Evolutionary conservation across 495 filamentous ascomycete species (phyloP).

Genomic region (Patellaria atrata): DNA sequence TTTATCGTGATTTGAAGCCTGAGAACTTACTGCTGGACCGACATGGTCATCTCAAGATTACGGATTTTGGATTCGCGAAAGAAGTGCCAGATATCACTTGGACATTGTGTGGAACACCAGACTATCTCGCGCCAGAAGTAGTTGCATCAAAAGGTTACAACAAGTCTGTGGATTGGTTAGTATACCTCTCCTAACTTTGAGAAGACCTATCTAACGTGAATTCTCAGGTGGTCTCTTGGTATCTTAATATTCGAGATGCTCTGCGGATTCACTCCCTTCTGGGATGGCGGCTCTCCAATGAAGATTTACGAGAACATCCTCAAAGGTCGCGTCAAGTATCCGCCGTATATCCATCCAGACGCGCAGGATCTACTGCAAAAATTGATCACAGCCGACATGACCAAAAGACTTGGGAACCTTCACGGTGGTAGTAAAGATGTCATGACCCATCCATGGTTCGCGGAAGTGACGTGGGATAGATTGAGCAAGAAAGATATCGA

Average conservation of each 20-base stretch:
- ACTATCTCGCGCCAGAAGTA: constrained; percentile 94
- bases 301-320: constrained; percentile 99
- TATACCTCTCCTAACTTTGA: constrained; percentile 1
- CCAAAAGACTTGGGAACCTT: constrained; percentile 87
- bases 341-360: constrained; percentile 85
- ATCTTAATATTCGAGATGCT: constrained; percentile 99
- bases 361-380: constrained; percentile 83
- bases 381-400: constrained; percentile 87
- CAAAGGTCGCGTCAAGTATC: constrained; percentile 85
- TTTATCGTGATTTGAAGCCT: constrained; percentile 94
- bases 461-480: constrained; percentile 95
- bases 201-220: constrained; percentile 10
- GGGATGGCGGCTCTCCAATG: constrained; percentile 92
- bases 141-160: constrained; percentile 97
- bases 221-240: constrained; percentile 96
- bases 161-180: constrained; percentile 97
- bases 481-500: constrained; percentile 91
- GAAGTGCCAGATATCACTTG: constrained; percentile 97
- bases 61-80: constrained; percentile 98
- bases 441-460: constrained; percentile 91
- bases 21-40: constrained; percentile 91
- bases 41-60: constrained; percentile 95
- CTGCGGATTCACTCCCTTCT: constrained; percentile 96
- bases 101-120: constrained; percentile 97
- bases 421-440: constrained; percentile 87